Conservation (phyloP, 2,329 filamentous ascomycete genomes). For the Colletotrichum noveboracense region DNA sequence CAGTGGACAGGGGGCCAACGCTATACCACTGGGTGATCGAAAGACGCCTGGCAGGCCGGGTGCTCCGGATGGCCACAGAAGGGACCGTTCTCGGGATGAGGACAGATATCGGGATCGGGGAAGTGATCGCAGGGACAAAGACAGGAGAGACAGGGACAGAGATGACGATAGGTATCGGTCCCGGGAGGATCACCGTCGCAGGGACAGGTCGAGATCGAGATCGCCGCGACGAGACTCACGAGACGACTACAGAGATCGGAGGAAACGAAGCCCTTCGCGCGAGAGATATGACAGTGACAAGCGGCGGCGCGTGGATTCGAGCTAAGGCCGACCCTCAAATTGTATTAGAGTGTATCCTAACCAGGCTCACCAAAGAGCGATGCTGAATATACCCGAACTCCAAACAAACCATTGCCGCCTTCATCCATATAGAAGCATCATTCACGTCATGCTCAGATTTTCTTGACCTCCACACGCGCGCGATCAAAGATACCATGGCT, state of each 20-base stretch:
- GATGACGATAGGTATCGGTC: constrained; percentile 35
- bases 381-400: constrained; percentile 24
- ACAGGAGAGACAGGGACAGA: constrained; percentile 26
- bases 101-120: constrained; percentile 42
- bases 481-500: constrained; percentile 81
- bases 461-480: constrained; percentile 84
- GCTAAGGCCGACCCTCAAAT: constrained; percentile 24
- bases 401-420: background rate
- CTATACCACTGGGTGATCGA: constrained; percentile 70
- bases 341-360: constrained; percentile 15
- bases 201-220: constrained; percentile 52
- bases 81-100: constrained; percentile 36
- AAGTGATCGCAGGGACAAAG: constrained; percentile 28
- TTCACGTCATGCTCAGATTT: constrained; percentile 56
- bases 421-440: background rate
- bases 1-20: constrained; percentile 70
- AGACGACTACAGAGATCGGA: constrained; percentile 51
- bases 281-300: constrained; percentile 65
- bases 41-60: constrained; percentile 31
- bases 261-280: constrained; percentile 63
- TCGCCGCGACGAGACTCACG: constrained; percentile 54
- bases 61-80: constrained; percentile 25
- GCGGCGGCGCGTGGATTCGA: constrained; percentile 57
- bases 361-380: background rate
- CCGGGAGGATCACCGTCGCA: constrained; percentile 36